Evolutionary conservation across 108 stramenopile genomes (phyloP), one percentile per base, ranked within the genome.

Genomic region (Nannochloropsis gaditana): DNA sequence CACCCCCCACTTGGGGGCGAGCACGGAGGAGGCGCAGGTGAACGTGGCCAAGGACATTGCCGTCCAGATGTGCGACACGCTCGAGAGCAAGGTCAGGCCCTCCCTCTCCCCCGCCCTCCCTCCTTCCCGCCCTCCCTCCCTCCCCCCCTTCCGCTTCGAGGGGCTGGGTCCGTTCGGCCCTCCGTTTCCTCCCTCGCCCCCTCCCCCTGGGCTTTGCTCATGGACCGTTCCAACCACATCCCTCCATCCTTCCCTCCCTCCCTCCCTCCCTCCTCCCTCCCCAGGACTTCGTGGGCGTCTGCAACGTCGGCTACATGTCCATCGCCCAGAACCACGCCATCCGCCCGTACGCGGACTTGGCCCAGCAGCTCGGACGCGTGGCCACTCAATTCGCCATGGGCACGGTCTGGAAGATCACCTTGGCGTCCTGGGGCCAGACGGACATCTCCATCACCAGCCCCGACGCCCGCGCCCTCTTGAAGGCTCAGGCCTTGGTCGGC

Each of bases 31-130:
- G 59, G 90, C 90, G 42, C 89, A 90, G 86, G 88, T 91, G 31
- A 91, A 91, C 83, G 90, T 91, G 44, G 90, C 90, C 47, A 84
- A 84, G 41, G 90, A 91, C 79, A 87, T 91, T 43, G 90, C 90
- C 11, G 19, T 50, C 45, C 90, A 91, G 85, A 91, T 91, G 90
- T 91, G 90, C 82, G 90, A 90, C 83, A 89, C 89, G 41, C 87
- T 91, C 9, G 90, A 86, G 85, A 87, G 89, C 45, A 90, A 83
- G 45, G 90, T 85, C 10, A 11, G 47, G 10, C 15, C 47, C 11
- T 50, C 47, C 11, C 31, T 31, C 31, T 31, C 31, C 31, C 31
- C 31, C 31, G 31, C 31, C 31, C 31, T 31, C 31, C 31, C 31
- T 31, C 31, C 31, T 1, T 31, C 31, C 31, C 31, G 0, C 31